Evolutionary conservation across 2,329 filamentous ascomycete genomes (phyloP), one percentile per base, ranked within the genome.

Genomic region (Camptophora hylomeconis): DNA sequence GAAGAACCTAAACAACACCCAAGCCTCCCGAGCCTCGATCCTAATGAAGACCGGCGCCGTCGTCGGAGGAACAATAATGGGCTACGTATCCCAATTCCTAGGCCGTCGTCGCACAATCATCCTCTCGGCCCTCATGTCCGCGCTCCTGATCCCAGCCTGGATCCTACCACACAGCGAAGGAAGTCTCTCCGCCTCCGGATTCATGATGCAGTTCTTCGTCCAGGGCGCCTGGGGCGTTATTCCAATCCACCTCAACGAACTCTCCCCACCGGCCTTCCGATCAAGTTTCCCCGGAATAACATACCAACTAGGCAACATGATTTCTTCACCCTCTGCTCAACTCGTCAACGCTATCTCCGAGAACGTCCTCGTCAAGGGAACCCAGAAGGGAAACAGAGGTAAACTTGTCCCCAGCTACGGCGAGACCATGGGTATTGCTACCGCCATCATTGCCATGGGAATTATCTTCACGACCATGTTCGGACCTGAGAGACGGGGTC

Each of bases 11-110:
- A 46, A 63, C 31, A 76, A 80, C 44, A 47, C 58, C 2, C 64
- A 63, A 1, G 75, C 79, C 4, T 77, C 68, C 5, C 71, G 77
- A n/a, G 78, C 78, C 10, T 77, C 71, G n/a, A 84, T 86, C 41
- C 54, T 86, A 34, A 83, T 82, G 74, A 84, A 84, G 56, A 72
- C 68, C 1, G 80, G 80, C 15, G 78, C 80, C 23, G 80, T 76
- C 42, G 69, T 82, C 1, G 80, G 78, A 18, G 78, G 78, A 15
- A 75, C 72, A 22, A 69, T 78, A 36, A 67, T 80, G 35, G 81
- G 80, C 13, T 86, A 84, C 50, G 44, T 73, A 5, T 81, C 75
- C 5, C 80, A 87, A 47, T 82, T 75, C 47, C 56, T 83, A 26
- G 81, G 80, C 9, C 76, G 80, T 18, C 72, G 80, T 9, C 48